These are phyloP conservation scores for Fusarium ambrosium DNA, from an alignment of 2,329 filamentous ascomycete species.

Conservation along the genomic window DNA sequence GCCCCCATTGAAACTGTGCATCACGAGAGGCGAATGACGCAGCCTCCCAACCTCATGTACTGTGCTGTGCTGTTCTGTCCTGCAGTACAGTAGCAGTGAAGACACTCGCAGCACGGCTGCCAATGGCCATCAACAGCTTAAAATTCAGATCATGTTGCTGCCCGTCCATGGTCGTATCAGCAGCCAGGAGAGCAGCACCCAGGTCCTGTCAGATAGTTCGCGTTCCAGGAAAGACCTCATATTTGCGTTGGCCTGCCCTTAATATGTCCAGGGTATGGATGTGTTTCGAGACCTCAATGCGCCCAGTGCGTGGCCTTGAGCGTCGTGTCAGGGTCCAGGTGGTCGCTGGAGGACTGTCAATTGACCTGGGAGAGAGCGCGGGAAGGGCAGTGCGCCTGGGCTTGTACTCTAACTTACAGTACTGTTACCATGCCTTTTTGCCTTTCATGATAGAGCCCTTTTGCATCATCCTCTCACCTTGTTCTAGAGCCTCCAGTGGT, in stretches of 20 bases:
- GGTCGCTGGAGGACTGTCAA: background rate
- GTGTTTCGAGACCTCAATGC: constrained; percentile 16
- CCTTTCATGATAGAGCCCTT: constrained; percentile 16
- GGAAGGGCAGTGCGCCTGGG: background rate
- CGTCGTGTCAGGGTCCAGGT: constrained; percentile 25
- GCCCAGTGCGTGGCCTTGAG: constrained; percentile 18
- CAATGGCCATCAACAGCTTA: constrained; percentile 16
- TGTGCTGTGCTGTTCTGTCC: background rate
- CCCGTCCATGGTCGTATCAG: background rate
- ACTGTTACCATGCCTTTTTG: background rate
- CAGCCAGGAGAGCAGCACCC: background rate
- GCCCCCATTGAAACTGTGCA: constrained; percentile 33
- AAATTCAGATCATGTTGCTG: constrained; percentile 14
- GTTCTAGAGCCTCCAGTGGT: background rate
- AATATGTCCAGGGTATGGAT: constrained; percentile 24
- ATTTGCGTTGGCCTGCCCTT: constrained; percentile 15
- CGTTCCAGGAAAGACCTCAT: constrained; percentile 9
- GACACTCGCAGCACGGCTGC: constrained; percentile 24
- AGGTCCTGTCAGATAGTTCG: constrained; percentile 5
- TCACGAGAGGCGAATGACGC: constrained; percentile 30
- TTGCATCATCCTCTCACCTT: constrained; percentile 7
- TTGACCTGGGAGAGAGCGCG: background rate
- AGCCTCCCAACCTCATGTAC: constrained; percentile 15
- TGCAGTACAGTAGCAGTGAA: background rate
- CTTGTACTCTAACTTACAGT: background rate